phyloP scores from a whole-genome alignment of 306 rosid species.

The Mimosa bimucronata region DNA sequence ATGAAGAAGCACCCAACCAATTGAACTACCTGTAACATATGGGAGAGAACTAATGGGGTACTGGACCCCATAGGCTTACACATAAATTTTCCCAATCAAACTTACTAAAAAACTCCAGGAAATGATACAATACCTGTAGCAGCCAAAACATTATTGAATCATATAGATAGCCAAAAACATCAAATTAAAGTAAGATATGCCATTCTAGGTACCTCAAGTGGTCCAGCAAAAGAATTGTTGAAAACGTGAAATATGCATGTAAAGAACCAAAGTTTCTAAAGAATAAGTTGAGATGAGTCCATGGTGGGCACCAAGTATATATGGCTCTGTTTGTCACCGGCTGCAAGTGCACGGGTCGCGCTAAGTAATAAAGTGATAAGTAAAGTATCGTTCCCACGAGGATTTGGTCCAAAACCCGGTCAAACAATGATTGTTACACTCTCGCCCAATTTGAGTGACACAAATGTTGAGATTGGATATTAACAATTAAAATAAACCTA shows the following conservation, averaged over 20 bases:
- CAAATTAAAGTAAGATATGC: slow-evolving; percentile 11
- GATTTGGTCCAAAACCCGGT: too few species aligned
- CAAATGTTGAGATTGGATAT: too few species aligned
- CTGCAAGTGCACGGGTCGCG: too few species aligned
- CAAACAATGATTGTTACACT: too few species aligned
- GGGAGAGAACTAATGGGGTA: slow-evolving; percentile 76
- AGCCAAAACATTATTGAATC: slow-evolving; percentile 25
- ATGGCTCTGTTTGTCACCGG: too few species aligned
- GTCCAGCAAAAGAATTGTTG: slow-evolving; percentile 83
- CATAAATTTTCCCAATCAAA: slow-evolving; percentile 93
- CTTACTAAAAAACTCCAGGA: slow-evolving; percentile 83
- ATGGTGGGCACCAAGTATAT: slow-evolving; percentile 91
- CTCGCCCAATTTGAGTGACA: too few species aligned
- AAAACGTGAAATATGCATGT: slow-evolving; percentile 83
- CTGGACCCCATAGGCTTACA: slow-evolving; percentile 88
- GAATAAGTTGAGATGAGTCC: slow-evolving; percentile 91
- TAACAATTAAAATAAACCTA: too few species aligned
- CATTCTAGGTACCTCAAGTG: slow-evolving; percentile 69
- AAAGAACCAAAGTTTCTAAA: slow-evolving; percentile 85
- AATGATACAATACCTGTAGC: slow-evolving; percentile 74
- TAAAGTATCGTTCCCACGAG: too few species aligned
- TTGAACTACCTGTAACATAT: slow-evolving; percentile 70
- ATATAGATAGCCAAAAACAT: slow-evolving; percentile 11
- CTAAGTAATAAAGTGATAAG: too few species aligned
- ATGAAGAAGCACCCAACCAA: slow-evolving; percentile 25